Conservation (phyloP, 2,329 filamentous ascomycete genomes). For the Penicillium sp. region DNA sequence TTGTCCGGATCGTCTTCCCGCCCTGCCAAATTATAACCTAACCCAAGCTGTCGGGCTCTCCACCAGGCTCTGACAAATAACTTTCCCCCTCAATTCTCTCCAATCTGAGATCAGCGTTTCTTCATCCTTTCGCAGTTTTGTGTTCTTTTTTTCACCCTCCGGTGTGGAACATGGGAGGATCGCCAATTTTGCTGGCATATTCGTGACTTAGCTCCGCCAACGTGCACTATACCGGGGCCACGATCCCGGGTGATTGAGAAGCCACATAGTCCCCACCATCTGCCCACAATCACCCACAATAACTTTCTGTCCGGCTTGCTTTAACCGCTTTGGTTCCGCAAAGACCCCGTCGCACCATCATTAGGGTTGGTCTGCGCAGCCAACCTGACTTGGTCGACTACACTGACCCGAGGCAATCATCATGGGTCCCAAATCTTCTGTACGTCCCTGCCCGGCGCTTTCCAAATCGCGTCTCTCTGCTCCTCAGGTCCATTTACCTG, state of each 20-base stretch:
- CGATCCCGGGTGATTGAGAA: conserved; percentile 1
- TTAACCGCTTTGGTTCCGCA: neutral
- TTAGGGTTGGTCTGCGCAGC: conserved; percentile 11
- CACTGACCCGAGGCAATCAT: conserved; percentile 6
- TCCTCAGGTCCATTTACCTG: neutral
- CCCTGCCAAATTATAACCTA: conserved; percentile 37
- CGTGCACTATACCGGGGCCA: conserved; percentile 2
- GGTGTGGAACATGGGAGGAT: conserved; percentile 13
- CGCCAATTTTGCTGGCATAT: conserved; percentile 1
- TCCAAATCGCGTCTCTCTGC: neutral
- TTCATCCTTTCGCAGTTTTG: neutral
- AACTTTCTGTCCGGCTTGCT: neutral
- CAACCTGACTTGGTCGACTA: conserved; percentile 4
- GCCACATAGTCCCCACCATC: neutral
- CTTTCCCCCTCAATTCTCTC: neutral
- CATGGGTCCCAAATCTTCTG: conserved; percentile 18
- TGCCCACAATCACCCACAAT: neutral
- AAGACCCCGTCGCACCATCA: conserved; percentile 3
- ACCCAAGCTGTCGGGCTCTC: conserved; percentile 37
- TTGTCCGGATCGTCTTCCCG: conserved; percentile 29
- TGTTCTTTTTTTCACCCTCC: neutral
- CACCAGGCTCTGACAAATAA: neutral
- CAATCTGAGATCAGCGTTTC: neutral
- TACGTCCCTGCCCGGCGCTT: conserved; percentile 4
- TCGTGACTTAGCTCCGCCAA: conserved; percentile 4